phyloP scores from a whole-genome alignment of 345 rosid species.

The Camelina neglecta region DNA sequence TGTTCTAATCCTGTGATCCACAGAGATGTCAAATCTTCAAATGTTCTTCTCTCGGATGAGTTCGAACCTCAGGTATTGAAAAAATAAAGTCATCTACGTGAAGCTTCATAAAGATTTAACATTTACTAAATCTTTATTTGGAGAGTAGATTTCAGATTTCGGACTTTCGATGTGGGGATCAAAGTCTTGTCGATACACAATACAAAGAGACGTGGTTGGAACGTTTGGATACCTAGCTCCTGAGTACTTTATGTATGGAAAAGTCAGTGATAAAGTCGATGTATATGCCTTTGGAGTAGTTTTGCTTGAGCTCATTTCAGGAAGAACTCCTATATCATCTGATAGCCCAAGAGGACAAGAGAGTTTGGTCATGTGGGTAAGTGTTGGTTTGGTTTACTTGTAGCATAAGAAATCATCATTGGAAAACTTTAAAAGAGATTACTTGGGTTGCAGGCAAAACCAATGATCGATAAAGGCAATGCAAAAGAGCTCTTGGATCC shows the following conservation, averaged over 20 bases:
- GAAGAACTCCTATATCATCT: conserved; percentile 73
- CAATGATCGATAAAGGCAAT: conserved; percentile 62
- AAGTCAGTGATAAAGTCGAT: conserved; percentile 88
- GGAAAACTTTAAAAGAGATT: conserved; percentile 28
- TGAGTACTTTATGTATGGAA: conserved; percentile 95
- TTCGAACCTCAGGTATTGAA: conserved; percentile 77
- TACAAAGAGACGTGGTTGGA: conserved; percentile 73
- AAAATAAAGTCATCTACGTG: not conserved
- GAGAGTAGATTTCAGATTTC: conserved; percentile 78
- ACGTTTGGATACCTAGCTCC: conserved; percentile 99
- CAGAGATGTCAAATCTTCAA: conserved; percentile 88
- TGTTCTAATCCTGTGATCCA: conserved; percentile 81
- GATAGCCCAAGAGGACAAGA: conserved; percentile 65
- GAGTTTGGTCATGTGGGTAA: conserved; percentile 97
- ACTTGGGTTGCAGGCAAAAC: conserved; percentile 70
- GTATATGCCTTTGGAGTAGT: conserved; percentile 95
- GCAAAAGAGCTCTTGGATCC: conserved; percentile 69
- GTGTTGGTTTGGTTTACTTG: conserved; percentile 38
- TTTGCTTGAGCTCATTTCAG: conserved; percentile 83
- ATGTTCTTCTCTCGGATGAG: conserved; percentile 78
- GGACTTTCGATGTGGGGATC: conserved; percentile 94
- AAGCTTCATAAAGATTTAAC: not conserved
- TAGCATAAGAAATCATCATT: not conserved
- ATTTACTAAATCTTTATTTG: not conserved
- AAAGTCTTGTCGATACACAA: conserved; percentile 58